Percentiles rank a stretch among this genome's conserved stretches.
These are phyloP conservation scores for Cocos nucifera DNA, from an alignment of 176 grass and related monocot genomes.

Conservation along the genomic window DNA sequence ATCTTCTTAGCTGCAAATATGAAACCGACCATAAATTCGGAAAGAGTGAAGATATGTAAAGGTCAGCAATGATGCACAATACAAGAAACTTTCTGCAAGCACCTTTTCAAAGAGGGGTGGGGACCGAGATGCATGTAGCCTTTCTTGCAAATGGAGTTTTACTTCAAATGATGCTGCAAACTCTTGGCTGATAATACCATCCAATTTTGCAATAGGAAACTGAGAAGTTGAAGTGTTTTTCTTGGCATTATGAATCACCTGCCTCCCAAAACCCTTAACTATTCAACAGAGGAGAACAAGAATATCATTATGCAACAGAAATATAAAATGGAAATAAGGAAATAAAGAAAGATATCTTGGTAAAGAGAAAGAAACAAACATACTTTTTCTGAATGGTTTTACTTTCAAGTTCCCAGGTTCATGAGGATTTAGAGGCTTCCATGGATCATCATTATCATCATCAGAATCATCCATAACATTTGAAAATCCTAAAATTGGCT, in stretches of 20 bases:
- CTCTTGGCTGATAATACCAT: slow-evolving; percentile 32
- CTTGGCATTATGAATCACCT: slow-evolving; percentile 25
- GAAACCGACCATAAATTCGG: slow-evolving; percentile 5
- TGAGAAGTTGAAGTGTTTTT: slow-evolving; percentile 35
- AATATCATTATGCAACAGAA: slow-evolving; percentile 8
- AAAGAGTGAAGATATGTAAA: neutral
- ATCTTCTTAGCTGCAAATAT: slow-evolving; percentile 65
- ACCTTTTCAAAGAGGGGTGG: slow-evolving; percentile 72
- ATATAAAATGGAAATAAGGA: neutral
- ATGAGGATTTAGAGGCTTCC: slow-evolving; percentile 76
- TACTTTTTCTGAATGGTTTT: slow-evolving; percentile 82
- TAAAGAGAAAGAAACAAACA: slow-evolving; percentile 10
- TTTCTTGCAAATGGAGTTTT: slow-evolving; percentile 50
- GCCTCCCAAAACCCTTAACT: slow-evolving; percentile 57
- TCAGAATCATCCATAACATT: slow-evolving; percentile 53
- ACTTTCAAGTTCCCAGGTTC: slow-evolving; percentile 74
- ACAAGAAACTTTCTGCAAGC: neutral
- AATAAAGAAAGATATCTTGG: slow-evolving; percentile 15
- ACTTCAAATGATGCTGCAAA: slow-evolving; percentile 40
- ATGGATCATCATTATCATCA: slow-evolving; percentile 51
- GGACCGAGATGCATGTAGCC: slow-evolving; percentile 32
- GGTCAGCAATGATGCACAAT: slow-evolving; percentile 1
- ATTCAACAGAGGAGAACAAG: slow-evolving; percentile 27
- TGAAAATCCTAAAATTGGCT: slow-evolving; percentile 36
- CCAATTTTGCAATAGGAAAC: slow-evolving; percentile 85